Evolutionary conservation across 2,329 filamentous ascomycete genomes (phyloP).

Genomic region (Xylaria sp.): DNA sequence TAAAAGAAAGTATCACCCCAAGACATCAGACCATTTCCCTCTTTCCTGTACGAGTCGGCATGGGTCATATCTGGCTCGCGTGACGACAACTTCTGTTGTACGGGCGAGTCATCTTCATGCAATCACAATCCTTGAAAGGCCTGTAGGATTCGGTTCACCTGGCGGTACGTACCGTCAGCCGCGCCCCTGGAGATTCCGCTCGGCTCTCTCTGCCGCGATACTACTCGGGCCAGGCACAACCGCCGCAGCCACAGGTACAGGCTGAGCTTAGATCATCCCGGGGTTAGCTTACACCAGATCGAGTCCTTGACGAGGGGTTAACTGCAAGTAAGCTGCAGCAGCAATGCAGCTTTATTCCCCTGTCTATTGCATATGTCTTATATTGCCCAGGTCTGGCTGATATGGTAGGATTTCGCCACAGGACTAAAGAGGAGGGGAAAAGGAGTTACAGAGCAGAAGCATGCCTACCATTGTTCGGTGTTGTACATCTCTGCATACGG

Average conservation of each 20-base stretch:
- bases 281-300: background rate
- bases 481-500: slow-evolving; percentile 5
- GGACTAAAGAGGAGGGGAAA: background rate
- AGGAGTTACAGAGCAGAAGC: background rate
- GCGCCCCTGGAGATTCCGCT: background rate
- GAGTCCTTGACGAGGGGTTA: slow-evolving; percentile 14
- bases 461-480: slow-evolving; percentile 2
- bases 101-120: slow-evolving; percentile 2
- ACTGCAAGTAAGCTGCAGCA: slow-evolving; percentile 14
- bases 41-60: slow-evolving; percentile 1
- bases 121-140: slow-evolving; percentile 12
- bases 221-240: slow-evolving; percentile 11
- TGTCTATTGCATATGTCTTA: background rate
- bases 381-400: background rate
- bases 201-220: slow-evolving; percentile 8
- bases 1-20: slow-evolving; percentile 5
- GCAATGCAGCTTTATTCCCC: slow-evolving; percentile 11
- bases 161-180: slow-evolving; percentile 25
- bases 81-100: slow-evolving; percentile 15
- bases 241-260: slow-evolving; percentile 10
- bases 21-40: slow-evolving; percentile 7
- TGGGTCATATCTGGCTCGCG: slow-evolving; percentile 1
- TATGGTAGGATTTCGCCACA: background rate
- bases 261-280: slow-evolving; percentile 7
- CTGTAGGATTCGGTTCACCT: slow-evolving; percentile 23